These are phyloP conservation scores for Physcomitrellopsis africana DNA, from an alignment of 225 moss, liverwort and hornwort species.

Conservation along the genomic window DNA sequence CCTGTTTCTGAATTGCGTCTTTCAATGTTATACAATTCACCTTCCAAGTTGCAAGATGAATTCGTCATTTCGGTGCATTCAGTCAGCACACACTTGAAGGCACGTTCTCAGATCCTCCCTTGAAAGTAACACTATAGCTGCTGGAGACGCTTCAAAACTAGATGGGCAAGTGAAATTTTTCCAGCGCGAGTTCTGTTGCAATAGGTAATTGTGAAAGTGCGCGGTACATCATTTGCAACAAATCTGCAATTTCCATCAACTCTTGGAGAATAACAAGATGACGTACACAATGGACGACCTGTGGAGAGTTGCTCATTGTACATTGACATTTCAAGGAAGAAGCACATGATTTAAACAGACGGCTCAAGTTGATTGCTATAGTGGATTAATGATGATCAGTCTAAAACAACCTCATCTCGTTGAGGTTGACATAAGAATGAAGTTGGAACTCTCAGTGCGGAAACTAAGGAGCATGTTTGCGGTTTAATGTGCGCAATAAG, in stretches of 20 bases:
- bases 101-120: too few species aligned
- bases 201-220: background rate
- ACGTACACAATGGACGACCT: background rate
- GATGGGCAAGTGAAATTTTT: too few species aligned
- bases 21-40: too few species aligned
- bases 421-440: background rate
- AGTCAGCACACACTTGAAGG: too few species aligned
- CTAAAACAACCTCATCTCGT: slow-evolving; percentile 10
- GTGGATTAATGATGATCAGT: background rate
- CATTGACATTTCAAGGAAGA: slow-evolving; percentile 1
- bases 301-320: slow-evolving; percentile 1
- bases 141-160: too few species aligned
- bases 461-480: slow-evolving; percentile 32
- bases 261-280: background rate
- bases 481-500: slow-evolving; percentile 35
- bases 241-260: slow-evolving; percentile 6
- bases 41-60: too few species aligned
- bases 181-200: too few species aligned
- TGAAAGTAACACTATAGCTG: too few species aligned
- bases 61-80: too few species aligned
- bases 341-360: slow-evolving; percentile 4
- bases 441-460: background rate
- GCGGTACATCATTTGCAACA: background rate
- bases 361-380: slow-evolving; percentile 12
- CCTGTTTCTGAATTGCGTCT: too few species aligned